phyloP scores from a whole-genome alignment of 345 rosid species.

The Kandelia obovata region DNA sequence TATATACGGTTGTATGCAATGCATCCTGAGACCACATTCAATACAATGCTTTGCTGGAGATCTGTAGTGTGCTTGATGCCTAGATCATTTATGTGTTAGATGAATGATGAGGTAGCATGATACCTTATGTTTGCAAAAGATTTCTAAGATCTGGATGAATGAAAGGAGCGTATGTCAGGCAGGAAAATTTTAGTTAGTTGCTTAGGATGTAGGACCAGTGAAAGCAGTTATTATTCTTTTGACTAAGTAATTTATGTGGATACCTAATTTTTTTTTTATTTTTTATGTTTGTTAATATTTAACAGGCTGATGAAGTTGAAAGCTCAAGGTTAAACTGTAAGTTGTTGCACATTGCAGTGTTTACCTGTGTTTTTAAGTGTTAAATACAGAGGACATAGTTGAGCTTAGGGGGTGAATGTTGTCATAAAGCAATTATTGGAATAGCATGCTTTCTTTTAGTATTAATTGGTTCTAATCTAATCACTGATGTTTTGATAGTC shows the following conservation, averaged over 20 bases:
- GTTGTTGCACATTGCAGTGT: slow-evolving; percentile 23
- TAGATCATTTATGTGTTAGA: too few relatives aligned
- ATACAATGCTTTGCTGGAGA: too few relatives aligned
- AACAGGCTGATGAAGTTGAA: slow-evolving; percentile 52
- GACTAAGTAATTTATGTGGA: slow-evolving; percentile 1
- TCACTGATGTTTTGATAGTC: too few relatives aligned
- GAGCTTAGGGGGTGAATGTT: too few relatives aligned
- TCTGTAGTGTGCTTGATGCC: too few relatives aligned
- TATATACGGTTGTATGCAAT: not conserved
- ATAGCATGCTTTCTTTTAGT: not conserved
- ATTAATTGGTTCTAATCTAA: slow-evolving; percentile 3
- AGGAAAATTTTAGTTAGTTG: slow-evolving; percentile 14
- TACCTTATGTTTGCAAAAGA: too few relatives aligned
- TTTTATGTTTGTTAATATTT: slow-evolving; percentile 16
- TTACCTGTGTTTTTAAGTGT: not conserved
- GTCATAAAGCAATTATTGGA: not conserved
- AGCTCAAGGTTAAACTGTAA: slow-evolving; percentile 44
- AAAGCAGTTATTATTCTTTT: slow-evolving; percentile 1
- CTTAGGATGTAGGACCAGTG: slow-evolving; percentile 6
- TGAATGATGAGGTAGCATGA: too few relatives aligned
- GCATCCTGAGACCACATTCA: too few relatives aligned
- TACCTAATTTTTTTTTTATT: slow-evolving; percentile 17
- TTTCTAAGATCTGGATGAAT: too few relatives aligned
- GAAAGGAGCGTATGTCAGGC: slow-evolving; percentile 39
- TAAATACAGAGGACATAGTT: too few relatives aligned